phyloP scores from a whole-genome alignment of 768 basidiomycete genomes.

The Tubosaeta sp. region DNA sequence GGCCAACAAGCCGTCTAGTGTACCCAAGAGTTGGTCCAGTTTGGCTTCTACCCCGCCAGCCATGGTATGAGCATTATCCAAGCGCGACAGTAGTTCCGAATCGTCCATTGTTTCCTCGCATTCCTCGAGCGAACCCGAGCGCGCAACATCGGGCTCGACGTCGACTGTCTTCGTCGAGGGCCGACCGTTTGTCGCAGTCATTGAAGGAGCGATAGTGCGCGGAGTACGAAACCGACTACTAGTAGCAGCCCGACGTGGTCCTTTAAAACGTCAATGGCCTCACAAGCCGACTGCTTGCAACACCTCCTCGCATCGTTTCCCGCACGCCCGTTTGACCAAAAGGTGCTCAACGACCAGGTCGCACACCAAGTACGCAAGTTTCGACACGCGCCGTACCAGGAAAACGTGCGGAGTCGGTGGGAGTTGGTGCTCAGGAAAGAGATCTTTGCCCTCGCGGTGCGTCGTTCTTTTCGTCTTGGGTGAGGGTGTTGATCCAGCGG shows the following conservation, averaged over 20 bases:
- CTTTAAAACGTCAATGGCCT: constrained; percentile 37
- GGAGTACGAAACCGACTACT: constrained; percentile 14
- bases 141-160: constrained; percentile 36
- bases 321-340: constrained; percentile 44
- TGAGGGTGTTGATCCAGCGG: no score
- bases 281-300: constrained; percentile 48
- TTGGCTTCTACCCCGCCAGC: constrained; percentile 59
- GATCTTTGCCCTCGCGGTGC: constrained; percentile 66
- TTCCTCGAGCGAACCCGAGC: constrained; percentile 32
- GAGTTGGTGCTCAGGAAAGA: constrained; percentile 69
- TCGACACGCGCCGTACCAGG: constrained; percentile 41
- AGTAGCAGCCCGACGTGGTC: constrained; percentile 2
- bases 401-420: constrained; percentile 70
- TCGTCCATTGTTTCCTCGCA: constrained; percentile 32
- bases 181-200: constrained; percentile 15
- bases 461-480: constrained; percentile 22
- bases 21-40: constrained; percentile 57
- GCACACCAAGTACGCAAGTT: constrained; percentile 41
- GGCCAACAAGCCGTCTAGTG: constrained; percentile 51
- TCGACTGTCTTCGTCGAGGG: constrained; percentile 2
- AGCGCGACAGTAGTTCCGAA: constrained; percentile 42
- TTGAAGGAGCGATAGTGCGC: constrained; percentile 19
- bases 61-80: constrained; percentile 56
- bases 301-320: constrained; percentile 51
- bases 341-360: constrained; percentile 47